Conservation (phyloP, 1,284 basidiomycete genomes). For the Athelia psychrophila region DNA sequence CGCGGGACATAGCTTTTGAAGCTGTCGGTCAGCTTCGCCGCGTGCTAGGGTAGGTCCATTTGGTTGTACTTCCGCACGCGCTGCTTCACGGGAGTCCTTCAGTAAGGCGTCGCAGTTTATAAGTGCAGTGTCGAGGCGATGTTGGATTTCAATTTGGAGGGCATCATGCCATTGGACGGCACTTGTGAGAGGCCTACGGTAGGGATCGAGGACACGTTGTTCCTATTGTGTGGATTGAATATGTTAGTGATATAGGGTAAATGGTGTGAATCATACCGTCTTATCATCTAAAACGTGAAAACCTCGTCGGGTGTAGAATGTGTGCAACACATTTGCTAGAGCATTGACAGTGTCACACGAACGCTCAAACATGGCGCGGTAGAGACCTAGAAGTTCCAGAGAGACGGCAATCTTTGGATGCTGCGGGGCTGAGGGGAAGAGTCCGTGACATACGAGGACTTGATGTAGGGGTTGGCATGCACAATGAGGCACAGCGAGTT, state of each 20-base stretch:
- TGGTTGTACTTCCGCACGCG: not conserved
- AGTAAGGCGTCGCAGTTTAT: not conserved
- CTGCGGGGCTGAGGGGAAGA: slow-evolving; percentile 17
- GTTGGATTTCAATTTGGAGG: not conserved
- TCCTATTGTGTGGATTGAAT: not conserved
- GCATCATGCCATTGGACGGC: not conserved
- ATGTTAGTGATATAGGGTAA: not conserved
- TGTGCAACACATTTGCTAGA: slow-evolving; percentile 14
- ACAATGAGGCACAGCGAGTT: not conserved
- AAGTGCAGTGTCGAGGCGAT: not conserved
- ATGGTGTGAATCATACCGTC: not conserved
- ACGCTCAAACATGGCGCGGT: slow-evolving; percentile 14
- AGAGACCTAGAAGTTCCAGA: slow-evolving; percentile 16
- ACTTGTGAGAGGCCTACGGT: not conserved
- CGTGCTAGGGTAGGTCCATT: too few species aligned
- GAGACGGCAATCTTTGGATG: slow-evolving; percentile 14
- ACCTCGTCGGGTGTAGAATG: slow-evolving; percentile 15
- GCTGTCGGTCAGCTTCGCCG: not conserved
- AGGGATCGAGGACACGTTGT: not conserved
- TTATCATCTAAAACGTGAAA: slow-evolving; percentile 10
- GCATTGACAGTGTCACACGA: slow-evolving; percentile 20
- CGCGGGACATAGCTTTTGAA: not conserved
- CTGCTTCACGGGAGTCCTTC: not conserved
- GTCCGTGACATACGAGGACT: slow-evolving; percentile 12
- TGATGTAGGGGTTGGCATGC: slow-evolving; percentile 1